A percentile compares a stretch with the other conserved stretches of the same genome.
These are phyloP conservation scores for Trichosanthes truncata DNA, from an alignment of 306 rosid species.

Conservation along the genomic window DNA sequence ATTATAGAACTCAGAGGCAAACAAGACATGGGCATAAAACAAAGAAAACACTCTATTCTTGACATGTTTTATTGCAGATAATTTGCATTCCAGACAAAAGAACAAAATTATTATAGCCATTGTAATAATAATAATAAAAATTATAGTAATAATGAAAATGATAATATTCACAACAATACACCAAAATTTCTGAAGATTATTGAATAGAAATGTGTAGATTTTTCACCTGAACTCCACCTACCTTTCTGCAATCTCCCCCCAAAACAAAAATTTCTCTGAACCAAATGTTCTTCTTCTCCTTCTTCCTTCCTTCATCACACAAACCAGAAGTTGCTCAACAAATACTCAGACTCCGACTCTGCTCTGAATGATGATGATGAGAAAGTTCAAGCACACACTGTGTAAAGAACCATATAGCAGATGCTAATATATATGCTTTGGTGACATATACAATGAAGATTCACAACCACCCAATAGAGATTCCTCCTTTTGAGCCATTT, in stretches of 20 bases:
- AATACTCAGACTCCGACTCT: not conserved
- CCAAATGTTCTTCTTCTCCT: not conserved
- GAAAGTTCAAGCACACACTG: not conserved
- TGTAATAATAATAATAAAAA: not conserved
- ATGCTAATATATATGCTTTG: conserved; percentile 8
- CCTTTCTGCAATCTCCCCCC: not conserved
- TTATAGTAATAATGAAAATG: not conserved
- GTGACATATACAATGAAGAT: conserved; percentile 10
- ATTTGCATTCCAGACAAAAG: not conserved
- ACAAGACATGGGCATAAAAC: not conserved
- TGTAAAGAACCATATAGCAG: conserved; percentile 9
- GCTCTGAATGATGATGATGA: not conserved
- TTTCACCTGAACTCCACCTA: conserved; percentile 11
- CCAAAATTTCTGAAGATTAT: conserved; percentile 10
- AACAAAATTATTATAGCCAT: conserved; percentile 6
- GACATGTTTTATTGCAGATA: conserved; percentile 3
- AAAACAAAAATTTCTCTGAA: not conserved
- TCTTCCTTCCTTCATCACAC: not conserved
- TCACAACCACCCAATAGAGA: not conserved
- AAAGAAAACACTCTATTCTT: conserved; percentile 4
- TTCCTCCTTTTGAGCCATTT: not conserved
- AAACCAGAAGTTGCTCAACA: conserved; percentile 9
- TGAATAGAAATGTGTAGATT: conserved; percentile 12
- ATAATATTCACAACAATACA: conserved; percentile 12
- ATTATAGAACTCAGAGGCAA: not conserved